Evolutionary conservation across 306 rosid species (phyloP).

Genomic region (Benincasa hispida): DNA sequence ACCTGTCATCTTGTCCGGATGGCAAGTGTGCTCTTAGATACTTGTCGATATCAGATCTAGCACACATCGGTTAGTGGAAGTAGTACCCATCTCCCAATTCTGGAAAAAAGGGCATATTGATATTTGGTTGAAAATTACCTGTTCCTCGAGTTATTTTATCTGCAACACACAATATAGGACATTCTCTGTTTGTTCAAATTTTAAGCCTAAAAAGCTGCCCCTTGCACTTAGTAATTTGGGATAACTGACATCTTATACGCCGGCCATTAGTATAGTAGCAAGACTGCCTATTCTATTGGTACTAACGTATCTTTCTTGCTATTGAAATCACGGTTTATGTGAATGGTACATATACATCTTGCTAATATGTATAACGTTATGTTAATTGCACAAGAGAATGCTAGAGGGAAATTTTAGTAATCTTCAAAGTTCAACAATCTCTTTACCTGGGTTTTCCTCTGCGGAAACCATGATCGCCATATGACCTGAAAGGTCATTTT

Average conservation of each 20-base stretch:
- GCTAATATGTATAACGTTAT: background rate
- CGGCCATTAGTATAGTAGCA: background rate
- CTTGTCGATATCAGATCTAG: background rate
- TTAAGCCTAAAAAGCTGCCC: background rate
- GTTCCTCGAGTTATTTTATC: no score
- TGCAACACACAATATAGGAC: background rate
- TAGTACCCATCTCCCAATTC: background rate
- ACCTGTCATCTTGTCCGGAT: background rate
- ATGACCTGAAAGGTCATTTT: background rate
- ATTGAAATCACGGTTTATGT: background rate
- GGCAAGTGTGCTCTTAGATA: background rate
- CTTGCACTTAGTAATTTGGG: background rate
- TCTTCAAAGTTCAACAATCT: background rate
- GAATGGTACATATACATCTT: background rate
- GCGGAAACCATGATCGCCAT: background rate
- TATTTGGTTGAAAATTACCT: background rate
- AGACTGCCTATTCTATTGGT: background rate
- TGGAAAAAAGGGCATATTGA: background rate
- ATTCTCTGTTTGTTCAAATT: background rate
- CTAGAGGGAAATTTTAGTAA: background rate
- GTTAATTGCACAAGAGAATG: background rate
- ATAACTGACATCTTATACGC: background rate
- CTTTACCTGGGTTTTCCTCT: background rate
- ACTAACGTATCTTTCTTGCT: background rate
- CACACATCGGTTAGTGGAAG: background rate